Evolutionary conservation across 2,329 filamentous ascomycete species (phyloP).

Genomic region (Aspergillus uvarum): DNA sequence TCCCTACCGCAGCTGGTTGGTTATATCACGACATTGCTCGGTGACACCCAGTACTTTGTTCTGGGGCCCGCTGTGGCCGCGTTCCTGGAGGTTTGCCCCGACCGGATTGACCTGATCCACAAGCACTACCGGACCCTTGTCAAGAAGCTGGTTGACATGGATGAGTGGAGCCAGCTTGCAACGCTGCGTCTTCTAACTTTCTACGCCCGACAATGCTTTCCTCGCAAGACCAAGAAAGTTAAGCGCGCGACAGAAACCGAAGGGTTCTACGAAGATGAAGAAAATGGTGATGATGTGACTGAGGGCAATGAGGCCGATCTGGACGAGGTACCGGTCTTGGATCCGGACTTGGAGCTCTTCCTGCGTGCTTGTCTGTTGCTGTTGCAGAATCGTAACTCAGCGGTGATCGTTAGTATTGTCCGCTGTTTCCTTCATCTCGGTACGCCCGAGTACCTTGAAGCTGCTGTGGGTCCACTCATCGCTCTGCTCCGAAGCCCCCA

Average conservation of each 20-base stretch:
- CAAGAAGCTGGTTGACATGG: constrained; percentile 95
- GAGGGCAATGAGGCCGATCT: constrained; percentile 45
- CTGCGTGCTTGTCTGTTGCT: constrained; percentile 79
- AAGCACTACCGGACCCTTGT: constrained; percentile 82
- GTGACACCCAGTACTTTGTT: constrained; percentile 95
- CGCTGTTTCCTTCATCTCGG: constrained; percentile 83
- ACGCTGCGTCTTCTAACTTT: constrained; percentile 76
- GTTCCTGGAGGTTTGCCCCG: constrained; percentile 85
- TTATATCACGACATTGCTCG: constrained; percentile 73
- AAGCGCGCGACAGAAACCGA: constrained; percentile 56
- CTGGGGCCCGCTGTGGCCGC: constrained; percentile 87
- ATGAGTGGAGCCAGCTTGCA: constrained; percentile 94
- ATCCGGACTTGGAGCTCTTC: constrained; percentile 79
- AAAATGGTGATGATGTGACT: constrained; percentile 43
- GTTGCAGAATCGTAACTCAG: constrained; percentile 87
- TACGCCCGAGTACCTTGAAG: constrained; percentile 70
- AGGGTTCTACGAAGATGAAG: constrained; percentile 76
- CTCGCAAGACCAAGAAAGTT: constrained; percentile 61
- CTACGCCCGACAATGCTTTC: constrained; percentile 87
- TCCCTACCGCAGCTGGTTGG: constrained; percentile 83
- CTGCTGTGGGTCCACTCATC: constrained; percentile 78
- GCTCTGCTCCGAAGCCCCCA: constrained; percentile 80
- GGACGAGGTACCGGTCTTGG: constrained; percentile 63
- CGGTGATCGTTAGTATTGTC: constrained; percentile 83
- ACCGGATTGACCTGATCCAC: constrained; percentile 84